A percentile compares a stretch with the other conserved stretches of the same genome.
These are phyloP conservation scores for Coriolopsis trogii DNA, from an alignment of 1,284 basidiomycete species.

Conservation along the genomic window DNA sequence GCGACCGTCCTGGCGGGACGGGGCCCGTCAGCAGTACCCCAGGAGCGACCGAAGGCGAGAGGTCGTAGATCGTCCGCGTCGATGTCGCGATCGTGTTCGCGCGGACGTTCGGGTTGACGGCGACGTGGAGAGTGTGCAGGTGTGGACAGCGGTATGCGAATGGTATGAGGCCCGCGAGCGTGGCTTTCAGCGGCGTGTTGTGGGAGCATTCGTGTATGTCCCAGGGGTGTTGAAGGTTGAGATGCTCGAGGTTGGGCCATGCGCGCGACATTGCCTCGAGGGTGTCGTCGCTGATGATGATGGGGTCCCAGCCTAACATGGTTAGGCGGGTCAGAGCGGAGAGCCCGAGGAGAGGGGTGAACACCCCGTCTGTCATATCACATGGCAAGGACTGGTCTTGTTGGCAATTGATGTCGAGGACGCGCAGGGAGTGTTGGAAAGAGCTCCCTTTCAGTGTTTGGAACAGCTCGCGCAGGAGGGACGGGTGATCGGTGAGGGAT, in stretches of 20 bases:
- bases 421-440: too few species aligned
- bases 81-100: too few species aligned
- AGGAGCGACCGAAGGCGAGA: too few species aligned
- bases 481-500: too few species aligned
- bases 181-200: neutral
- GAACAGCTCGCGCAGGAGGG: too few species aligned
- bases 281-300: neutral
- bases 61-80: too few species aligned
- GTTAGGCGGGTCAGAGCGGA: neutral
- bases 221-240: neutral
- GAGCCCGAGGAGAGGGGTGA: neutral
- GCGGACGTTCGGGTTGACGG: neutral
- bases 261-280: neutral
- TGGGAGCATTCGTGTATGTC: neutral
- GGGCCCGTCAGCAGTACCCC: too few species aligned
- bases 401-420: too few species aligned
- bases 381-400: too few species aligned
- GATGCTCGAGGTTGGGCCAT: neutral
- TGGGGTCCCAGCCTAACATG: neutral
- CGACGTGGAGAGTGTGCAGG: neutral
- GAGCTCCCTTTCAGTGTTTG: too few species aligned
- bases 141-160: neutral
- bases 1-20: too few species aligned
- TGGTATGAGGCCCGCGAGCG: neutral
- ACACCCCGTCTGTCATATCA: too few species aligned